phyloP scores from a whole-genome alignment of 768 basidiomycete genomes.

The Leucocoprinus birnbaumii region DNA sequence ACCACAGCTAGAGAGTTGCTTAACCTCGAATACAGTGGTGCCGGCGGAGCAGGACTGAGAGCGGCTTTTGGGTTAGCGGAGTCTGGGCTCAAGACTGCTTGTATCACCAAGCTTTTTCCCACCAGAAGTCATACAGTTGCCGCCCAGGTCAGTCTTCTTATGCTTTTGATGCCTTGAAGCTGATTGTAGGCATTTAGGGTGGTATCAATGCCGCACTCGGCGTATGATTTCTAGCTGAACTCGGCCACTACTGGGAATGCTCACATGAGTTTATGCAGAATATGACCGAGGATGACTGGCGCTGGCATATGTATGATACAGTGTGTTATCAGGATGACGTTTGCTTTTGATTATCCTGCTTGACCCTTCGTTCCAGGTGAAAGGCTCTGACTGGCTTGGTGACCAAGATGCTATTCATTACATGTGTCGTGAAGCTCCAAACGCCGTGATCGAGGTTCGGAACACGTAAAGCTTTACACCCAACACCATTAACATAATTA shows the following conservation, averaged over 20 bases:
- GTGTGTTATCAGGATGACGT: constrained; percentile 52
- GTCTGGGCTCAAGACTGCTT: constrained; percentile 97
- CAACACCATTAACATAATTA: constrained; percentile 5
- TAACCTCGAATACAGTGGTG: constrained; percentile 58
- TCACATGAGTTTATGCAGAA: constrained; percentile 46
- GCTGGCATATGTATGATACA: constrained; percentile 99
- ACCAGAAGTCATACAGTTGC: constrained; percentile 99
- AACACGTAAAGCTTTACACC: neutral
- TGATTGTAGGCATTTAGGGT: constrained; percentile 48
- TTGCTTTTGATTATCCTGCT: constrained; percentile 11
- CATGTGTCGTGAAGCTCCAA: constrained; percentile 97
- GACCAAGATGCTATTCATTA: constrained; percentile 99
- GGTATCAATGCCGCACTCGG: constrained; percentile 98
- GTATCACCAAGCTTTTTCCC: constrained; percentile 98
- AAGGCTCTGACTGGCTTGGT: constrained; percentile 99
- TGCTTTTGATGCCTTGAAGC: neutral
- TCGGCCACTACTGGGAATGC: constrained; percentile 1
- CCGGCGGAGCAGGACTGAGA: constrained; percentile 96
- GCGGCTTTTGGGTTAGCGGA: constrained; percentile 98
- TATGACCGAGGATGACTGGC: constrained; percentile 99
- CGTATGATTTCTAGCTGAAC: constrained; percentile 40
- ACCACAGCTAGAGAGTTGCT: constrained; percentile 4
- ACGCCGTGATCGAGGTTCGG: constrained; percentile 85
- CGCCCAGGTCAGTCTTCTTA: constrained; percentile 74
- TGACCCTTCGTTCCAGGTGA: constrained; percentile 56